phyloP scores from a whole-genome alignment of 2,329 filamentous ascomycete species.

The Ceratocystis colombiana region DNA sequence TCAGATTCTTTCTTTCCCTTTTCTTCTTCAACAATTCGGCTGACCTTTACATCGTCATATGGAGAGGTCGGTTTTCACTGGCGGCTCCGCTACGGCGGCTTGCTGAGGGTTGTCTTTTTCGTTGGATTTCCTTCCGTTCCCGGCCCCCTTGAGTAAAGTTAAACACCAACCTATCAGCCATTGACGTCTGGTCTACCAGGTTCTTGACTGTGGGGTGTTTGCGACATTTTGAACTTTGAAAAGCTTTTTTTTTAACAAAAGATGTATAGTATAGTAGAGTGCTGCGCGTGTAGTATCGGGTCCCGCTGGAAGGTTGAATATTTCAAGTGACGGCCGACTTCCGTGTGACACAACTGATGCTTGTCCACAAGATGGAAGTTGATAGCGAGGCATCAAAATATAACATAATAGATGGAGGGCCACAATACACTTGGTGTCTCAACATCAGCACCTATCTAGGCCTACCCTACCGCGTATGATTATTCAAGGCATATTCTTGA shows the following conservation, averaged over 20 bases:
- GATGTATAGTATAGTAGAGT: too few relatives aligned
- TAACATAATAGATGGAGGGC: too few relatives aligned
- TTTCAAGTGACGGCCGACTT: too few relatives aligned
- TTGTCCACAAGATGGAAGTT: too few relatives aligned
- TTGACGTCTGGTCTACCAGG: conserved; percentile 35
- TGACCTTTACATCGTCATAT: conserved; percentile 44
- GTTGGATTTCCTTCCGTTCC: conserved; percentile 48
- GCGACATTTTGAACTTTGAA: conserved; percentile 33
- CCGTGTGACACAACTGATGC: too few relatives aligned
- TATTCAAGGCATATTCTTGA: too few relatives aligned
- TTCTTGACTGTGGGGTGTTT: conserved; percentile 45
- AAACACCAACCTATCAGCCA: conserved; percentile 41
- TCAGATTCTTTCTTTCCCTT: conserved; percentile 27
- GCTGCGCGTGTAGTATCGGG: too few relatives aligned
- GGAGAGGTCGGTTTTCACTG: conserved; percentile 37
- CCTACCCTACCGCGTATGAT: too few relatives aligned
- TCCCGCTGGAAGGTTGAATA: too few relatives aligned
- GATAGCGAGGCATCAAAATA: too few relatives aligned
- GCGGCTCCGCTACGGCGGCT: conserved; percentile 46
- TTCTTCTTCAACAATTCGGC: conserved; percentile 39
- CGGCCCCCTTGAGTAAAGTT: conserved; percentile 42
- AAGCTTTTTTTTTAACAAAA: not conserved
- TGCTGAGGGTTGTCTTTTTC: conserved; percentile 44
- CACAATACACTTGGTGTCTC: too few relatives aligned
- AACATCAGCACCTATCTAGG: too few relatives aligned